A percentile compares a stretch with the other conserved stretches of the same genome.
These are phyloP conservation scores for Wickerhamiella azyma DNA, from an alignment of 805 yeast species.

Conservation along the genomic window DNA sequence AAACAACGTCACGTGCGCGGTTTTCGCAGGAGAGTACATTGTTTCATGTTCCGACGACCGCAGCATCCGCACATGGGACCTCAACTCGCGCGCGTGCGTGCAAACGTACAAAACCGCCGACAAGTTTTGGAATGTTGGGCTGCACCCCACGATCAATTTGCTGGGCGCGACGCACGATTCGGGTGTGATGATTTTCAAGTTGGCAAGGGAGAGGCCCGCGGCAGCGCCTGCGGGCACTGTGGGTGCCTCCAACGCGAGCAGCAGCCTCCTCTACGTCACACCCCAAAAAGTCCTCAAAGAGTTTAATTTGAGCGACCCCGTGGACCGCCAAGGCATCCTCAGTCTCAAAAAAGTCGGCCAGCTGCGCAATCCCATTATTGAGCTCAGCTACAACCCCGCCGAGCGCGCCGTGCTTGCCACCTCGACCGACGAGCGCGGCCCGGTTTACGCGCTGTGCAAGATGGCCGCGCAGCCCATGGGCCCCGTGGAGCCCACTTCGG, in stretches of 20 bases:
- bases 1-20: slow-evolving; percentile 74
- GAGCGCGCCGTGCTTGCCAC: slow-evolving; percentile 78
- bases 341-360: slow-evolving; percentile 75
- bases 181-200: slow-evolving; percentile 95
- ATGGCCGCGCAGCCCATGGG: slow-evolving; percentile 82
- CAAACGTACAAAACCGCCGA: slow-evolving; percentile 93
- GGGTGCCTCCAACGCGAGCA: slow-evolving; percentile 17
- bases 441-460: slow-evolving; percentile 55
- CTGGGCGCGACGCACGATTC: slow-evolving; percentile 95
- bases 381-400: slow-evolving; percentile 80
- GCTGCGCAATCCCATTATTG: slow-evolving; percentile 73
- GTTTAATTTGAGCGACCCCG: slow-evolving; percentile 52
- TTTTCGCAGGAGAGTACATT: slow-evolving; percentile 85
- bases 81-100: slow-evolving; percentile 83
- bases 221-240: slow-evolving; percentile 39
- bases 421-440: slow-evolving; percentile 41
- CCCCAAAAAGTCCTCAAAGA: slow-evolving; percentile 75
- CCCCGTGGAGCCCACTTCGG: slow-evolving; percentile 82
- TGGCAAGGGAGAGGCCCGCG: slow-evolving; percentile 97
- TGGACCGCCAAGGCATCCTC: slow-evolving; percentile 57
- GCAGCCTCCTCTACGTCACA: slow-evolving; percentile 62
- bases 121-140: slow-evolving; percentile 83
- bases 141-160: slow-evolving; percentile 81
- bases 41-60: slow-evolving; percentile 92
- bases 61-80: slow-evolving; percentile 93